Conservation (phyloP, 2,329 filamentous ascomycete species). For the Colletotrichum navitas region DNA sequence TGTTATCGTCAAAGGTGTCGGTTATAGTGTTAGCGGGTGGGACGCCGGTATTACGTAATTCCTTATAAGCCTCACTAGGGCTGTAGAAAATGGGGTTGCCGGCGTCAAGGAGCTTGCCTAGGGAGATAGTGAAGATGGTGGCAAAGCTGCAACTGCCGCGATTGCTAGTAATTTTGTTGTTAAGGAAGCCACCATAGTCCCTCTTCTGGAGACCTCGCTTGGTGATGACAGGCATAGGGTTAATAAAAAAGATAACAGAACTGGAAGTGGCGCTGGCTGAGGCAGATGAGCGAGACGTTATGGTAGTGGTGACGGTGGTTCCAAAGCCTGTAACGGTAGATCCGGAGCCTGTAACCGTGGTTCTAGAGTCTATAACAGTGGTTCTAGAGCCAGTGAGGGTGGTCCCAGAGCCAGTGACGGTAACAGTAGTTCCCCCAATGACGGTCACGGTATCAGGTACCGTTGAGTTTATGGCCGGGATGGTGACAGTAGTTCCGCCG, state of each 20-base stretch:
- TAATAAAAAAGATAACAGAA: conserved; percentile 1
- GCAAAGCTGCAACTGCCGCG: background rate
- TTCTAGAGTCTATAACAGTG: too few relatives aligned
- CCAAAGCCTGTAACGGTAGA: too few relatives aligned
- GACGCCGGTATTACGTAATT: background rate
- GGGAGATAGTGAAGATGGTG: background rate
- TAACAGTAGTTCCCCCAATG: background rate
- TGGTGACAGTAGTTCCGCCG: background rate
- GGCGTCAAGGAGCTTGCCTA: background rate
- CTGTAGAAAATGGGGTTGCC: background rate
- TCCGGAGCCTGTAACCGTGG: too few relatives aligned
- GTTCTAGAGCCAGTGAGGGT: background rate
- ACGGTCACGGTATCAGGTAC: background rate
- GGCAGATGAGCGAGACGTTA: background rate
- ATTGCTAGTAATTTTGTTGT: background rate
- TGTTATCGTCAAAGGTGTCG: background rate
- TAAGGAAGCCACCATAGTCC: background rate
- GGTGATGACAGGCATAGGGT: background rate
- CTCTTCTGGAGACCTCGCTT: background rate
- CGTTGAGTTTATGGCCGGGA: background rate
- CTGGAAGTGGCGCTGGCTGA: background rate
- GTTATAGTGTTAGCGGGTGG: background rate
- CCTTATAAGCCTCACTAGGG: background rate
- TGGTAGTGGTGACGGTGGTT: background rate
- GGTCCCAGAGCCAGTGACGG: too few relatives aligned